These are phyloP conservation scores for Phytophthora crassamura DNA, from an alignment of 352 stramenopile genomes.

Conservation along the genomic window DNA sequence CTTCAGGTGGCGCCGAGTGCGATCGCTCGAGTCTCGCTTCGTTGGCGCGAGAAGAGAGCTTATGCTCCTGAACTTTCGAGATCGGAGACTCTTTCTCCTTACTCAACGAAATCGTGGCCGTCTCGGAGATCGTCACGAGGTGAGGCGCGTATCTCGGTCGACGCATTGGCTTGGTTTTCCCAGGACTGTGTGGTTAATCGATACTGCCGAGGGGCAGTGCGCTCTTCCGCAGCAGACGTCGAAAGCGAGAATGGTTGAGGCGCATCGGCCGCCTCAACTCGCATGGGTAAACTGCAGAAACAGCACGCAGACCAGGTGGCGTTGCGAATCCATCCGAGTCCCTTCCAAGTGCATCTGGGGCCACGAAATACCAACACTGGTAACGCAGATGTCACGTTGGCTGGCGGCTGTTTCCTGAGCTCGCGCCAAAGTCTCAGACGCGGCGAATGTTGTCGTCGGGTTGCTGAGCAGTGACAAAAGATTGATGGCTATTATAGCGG, in stretches of 20 bases:
- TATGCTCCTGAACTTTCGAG: background rate
- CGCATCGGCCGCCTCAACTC: constrained; percentile 15
- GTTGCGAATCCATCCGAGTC: constrained; percentile 14
- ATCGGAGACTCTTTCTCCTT: constrained; percentile 15
- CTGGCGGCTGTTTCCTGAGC: constrained; percentile 13
- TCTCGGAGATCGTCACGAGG: constrained; percentile 69
- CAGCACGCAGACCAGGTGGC: constrained; percentile 3
- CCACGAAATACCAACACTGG: constrained; percentile 10
- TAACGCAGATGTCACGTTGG: constrained; percentile 1
- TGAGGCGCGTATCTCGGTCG: constrained; percentile 59
- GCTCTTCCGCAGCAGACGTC: background rate
- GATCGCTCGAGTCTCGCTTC: constrained; percentile 31
- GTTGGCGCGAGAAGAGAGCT: background rate
- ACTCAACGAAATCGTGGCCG: constrained; percentile 46
- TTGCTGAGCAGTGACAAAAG: constrained; percentile 11
- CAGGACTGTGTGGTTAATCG: background rate
- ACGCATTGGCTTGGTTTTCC: constrained; percentile 27
- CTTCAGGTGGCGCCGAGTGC: constrained; percentile 36
- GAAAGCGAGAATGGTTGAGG: constrained; percentile 14
- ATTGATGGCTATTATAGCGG: constrained; percentile 2
- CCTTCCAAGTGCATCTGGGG: constrained; percentile 20
- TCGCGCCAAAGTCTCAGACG: background rate
- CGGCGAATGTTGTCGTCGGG: constrained; percentile 5
- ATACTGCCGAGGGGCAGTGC: constrained; percentile 14
- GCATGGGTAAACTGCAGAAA: constrained; percentile 5